Conservation (phyloP, 129 eudicot genomes). For the Artemisia tridentata region DNA sequence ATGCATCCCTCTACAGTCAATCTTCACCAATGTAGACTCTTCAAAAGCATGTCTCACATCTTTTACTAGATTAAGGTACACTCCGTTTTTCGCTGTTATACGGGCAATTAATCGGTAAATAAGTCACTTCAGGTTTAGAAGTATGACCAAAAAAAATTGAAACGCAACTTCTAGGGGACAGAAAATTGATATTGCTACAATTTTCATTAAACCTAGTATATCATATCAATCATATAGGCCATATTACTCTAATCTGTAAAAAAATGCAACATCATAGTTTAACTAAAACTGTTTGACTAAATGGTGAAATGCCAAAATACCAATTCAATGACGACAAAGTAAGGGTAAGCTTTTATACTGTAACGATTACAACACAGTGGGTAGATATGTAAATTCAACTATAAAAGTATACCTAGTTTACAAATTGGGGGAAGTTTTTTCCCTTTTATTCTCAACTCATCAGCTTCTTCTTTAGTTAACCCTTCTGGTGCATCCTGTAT, state of each 20-base stretch:
- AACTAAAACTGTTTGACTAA: not conserved
- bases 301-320: not conserved
- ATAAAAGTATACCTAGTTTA: slow-evolving; percentile 63
- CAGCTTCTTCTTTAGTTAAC: slow-evolving; percentile 86
- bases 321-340: not conserved
- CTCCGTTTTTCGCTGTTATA: slow-evolving; percentile 80
- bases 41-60: slow-evolving; percentile 94
- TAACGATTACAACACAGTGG: not conserved
- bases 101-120: not conserved
- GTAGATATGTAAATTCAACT: not conserved
- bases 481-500: slow-evolving; percentile 98
- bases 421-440: slow-evolving; percentile 72
- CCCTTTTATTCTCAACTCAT: slow-evolving; percentile 75
- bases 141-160: not conserved
- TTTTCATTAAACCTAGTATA: not conserved
- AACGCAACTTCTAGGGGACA: not conserved
- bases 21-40: slow-evolving; percentile 75
- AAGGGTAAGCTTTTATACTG: not conserved
- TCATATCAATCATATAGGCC: too few species aligned
- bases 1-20: slow-evolving; percentile 81
- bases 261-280: too few species aligned
- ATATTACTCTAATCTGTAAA: too few species aligned
- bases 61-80: slow-evolving; percentile 64
- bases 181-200: not conserved
- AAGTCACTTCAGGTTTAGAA: not conserved